These are phyloP conservation scores for Globisporangium cystogenes DNA, from an alignment of 352 stramenopile species.

Conservation along the genomic window DNA sequence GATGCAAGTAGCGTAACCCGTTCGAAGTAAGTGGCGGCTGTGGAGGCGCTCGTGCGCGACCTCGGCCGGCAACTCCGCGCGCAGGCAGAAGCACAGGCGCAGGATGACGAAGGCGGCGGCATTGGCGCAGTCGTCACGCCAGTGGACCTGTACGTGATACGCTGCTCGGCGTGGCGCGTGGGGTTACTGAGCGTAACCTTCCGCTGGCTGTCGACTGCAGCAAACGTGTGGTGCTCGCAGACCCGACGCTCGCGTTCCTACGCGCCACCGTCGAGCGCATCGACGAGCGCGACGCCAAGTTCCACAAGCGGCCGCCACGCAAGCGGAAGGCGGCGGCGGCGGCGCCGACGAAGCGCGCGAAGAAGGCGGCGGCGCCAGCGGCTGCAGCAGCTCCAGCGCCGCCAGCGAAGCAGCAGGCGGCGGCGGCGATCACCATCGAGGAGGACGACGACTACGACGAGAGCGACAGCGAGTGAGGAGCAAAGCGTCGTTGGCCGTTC, in stretches of 20 bases:
- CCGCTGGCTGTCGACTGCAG: constrained; percentile 18
- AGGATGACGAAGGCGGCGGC: background rate
- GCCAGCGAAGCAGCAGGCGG: background rate
- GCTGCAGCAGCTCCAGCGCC: constrained; percentile 1
- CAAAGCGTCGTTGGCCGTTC: background rate
- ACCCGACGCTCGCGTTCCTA: constrained; percentile 40
- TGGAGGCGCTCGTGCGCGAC: constrained; percentile 59
- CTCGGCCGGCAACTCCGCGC: constrained; percentile 37
- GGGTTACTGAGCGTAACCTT: too few relatives aligned
- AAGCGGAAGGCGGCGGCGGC: constrained; percentile 19
- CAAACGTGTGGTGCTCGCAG: constrained; percentile 47
- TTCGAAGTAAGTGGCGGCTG: constrained; percentile 33
- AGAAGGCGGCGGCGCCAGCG: constrained; percentile 5
- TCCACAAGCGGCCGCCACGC: constrained; percentile 25
- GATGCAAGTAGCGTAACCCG: too few relatives aligned
- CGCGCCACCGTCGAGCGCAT: constrained; percentile 47
- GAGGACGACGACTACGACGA: constrained; percentile 76
- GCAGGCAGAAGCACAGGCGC: background rate
- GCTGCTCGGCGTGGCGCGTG: too few relatives aligned
- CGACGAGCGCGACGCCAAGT: constrained; percentile 56
- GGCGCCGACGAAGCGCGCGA: background rate
- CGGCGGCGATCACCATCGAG: constrained; percentile 27
- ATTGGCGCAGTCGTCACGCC: constrained; percentile 31
- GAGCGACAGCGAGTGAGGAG: constrained; percentile 49
- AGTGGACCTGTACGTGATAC: constrained; percentile 59